phyloP scores from a whole-genome alignment of 2,329 filamentous ascomycete genomes.

The Diaporthe aspalathi region DNA sequence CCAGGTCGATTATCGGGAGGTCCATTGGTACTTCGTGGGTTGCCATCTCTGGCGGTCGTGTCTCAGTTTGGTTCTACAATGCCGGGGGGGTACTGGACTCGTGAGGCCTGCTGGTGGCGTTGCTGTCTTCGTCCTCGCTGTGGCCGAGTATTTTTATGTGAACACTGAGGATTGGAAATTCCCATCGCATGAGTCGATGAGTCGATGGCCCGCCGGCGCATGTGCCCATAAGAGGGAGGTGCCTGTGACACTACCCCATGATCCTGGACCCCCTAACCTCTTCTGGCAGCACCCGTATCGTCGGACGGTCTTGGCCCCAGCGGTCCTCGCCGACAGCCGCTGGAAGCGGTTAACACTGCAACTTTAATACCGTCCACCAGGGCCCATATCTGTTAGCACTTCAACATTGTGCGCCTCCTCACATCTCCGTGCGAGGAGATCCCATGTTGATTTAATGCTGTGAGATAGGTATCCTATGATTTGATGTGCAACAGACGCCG shows the following conservation, averaged over 20 bases:
- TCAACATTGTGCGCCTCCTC: not conserved
- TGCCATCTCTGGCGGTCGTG: slow-evolving; percentile 39
- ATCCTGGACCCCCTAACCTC: slow-evolving; percentile 28
- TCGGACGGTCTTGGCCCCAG: slow-evolving; percentile 29
- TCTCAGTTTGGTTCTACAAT: not conserved
- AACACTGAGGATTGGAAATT: not conserved
- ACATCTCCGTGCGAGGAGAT: not conserved
- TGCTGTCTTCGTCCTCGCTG: not conserved
- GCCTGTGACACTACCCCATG: slow-evolving; percentile 33
- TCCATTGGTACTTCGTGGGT: slow-evolving; percentile 58
- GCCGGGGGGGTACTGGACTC: not conserved
- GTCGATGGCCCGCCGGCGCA: slow-evolving; percentile 4
- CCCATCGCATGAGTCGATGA: slow-evolving; percentile 18
- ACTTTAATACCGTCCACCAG: not conserved
- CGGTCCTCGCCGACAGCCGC: slow-evolving; percentile 28
- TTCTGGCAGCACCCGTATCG: slow-evolving; percentile 12
- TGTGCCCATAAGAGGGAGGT: slow-evolving; percentile 26
- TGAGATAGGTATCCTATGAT: not conserved
- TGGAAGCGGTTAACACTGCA: not conserved
- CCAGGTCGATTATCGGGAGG: slow-evolving; percentile 69
- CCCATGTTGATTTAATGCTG: not conserved
- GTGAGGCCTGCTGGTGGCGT: not conserved
- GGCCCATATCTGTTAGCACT: not conserved
- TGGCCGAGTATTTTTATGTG: not conserved
- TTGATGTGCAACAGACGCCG: no score